These are phyloP conservation scores for Suillus discolor DNA, from an alignment of 768 basidiomycete genomes.

Conservation along the genomic window DNA sequence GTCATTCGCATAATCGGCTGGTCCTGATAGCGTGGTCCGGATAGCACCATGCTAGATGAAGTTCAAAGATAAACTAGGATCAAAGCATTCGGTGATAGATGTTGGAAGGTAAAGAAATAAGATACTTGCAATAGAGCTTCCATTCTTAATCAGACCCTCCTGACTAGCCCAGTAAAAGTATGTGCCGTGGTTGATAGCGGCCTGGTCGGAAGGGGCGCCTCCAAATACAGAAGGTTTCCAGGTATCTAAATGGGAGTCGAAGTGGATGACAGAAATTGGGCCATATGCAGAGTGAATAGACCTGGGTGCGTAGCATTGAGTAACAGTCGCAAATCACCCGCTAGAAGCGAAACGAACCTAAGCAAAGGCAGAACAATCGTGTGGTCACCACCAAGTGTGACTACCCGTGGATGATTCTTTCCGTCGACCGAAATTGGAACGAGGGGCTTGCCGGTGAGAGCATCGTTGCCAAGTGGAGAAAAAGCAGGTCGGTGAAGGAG, in stretches of 20 bases:
- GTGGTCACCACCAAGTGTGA: slow-evolving; percentile 89
- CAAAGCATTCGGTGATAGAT: slow-evolving; percentile 46
- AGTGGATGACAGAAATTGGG: slow-evolving; percentile 81
- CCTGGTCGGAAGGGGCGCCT: slow-evolving; percentile 69
- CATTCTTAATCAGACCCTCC: slow-evolving; percentile 79
- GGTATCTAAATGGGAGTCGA: slow-evolving; percentile 83
- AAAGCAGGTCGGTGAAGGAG: slow-evolving; percentile 66
- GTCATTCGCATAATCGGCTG: slow-evolving; percentile 77
- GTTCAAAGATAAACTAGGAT: slow-evolving; percentile 67
- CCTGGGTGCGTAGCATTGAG: slow-evolving; percentile 33
- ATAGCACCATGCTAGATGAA: slow-evolving; percentile 78
- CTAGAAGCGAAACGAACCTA: slow-evolving; percentile 34
- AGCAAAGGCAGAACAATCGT: slow-evolving; percentile 72
- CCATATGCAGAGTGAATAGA: slow-evolving; percentile 80
- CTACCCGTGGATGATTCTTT: slow-evolving; percentile 73
- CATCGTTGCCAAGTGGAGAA: slow-evolving; percentile 65
- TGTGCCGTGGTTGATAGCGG: slow-evolving; percentile 83
- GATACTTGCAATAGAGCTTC: slow-evolving; percentile 82
- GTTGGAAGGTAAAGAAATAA: slow-evolving; percentile 26
- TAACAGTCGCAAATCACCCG: neutral
- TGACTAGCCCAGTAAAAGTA: slow-evolving; percentile 90
- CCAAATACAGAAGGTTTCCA: slow-evolving; percentile 80
- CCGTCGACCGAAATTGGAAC: slow-evolving; percentile 67
- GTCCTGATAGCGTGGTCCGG: slow-evolving; percentile 78
- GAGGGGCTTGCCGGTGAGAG: slow-evolving; percentile 57